These are phyloP conservation scores for Lactarius pseudohatsudake DNA, from an alignment of 768 basidiomycete species.

Conservation along the genomic window DNA sequence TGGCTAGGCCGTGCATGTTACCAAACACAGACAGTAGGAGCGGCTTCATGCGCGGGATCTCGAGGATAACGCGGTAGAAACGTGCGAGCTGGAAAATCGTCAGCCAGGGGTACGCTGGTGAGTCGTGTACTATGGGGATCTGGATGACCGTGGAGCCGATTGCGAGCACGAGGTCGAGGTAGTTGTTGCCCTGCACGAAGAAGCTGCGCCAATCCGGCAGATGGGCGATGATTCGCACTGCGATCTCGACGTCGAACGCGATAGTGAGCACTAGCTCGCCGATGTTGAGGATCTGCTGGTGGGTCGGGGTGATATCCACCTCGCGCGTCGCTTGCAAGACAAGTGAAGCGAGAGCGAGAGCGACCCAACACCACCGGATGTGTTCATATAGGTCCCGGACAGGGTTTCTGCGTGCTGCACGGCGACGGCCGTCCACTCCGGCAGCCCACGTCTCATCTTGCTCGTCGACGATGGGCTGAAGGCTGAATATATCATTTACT, in stretches of 20 bases:
- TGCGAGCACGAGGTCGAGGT: slow-evolving; percentile 75
- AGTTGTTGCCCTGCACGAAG: slow-evolving; percentile 59
- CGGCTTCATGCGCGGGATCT: slow-evolving; percentile 87
- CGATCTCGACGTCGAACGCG: slow-evolving; percentile 87
- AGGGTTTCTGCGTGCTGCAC: slow-evolving; percentile 43
- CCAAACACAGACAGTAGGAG: slow-evolving; percentile 86
- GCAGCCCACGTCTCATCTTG: slow-evolving; percentile 61
- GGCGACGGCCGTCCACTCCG: slow-evolving; percentile 43
- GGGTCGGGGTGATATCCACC: slow-evolving; percentile 47
- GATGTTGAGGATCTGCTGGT: slow-evolving; percentile 52
- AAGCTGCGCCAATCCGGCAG: slow-evolving; percentile 85
- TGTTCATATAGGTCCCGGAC: slow-evolving; percentile 56
- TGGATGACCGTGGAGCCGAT: slow-evolving; percentile 77
- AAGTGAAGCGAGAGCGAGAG: slow-evolving; percentile 69
- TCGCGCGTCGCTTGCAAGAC: slow-evolving; percentile 69
- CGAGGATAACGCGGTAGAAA: slow-evolving; percentile 91
- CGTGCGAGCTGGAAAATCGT: slow-evolving; percentile 82
- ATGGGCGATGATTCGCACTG: slow-evolving; percentile 65
- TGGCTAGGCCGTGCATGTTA: slow-evolving; percentile 84
- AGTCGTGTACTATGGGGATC: slow-evolving; percentile 70
- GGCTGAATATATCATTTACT: slow-evolving; percentile 32
- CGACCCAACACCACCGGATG: slow-evolving; percentile 72
- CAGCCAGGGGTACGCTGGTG: slow-evolving; percentile 79
- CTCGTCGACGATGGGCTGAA: slow-evolving; percentile 48
- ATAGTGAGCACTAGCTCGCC: slow-evolving; percentile 77